Evolutionary conservation across 2,329 filamentous ascomycete species (phyloP).

Genomic region (Aspergillus novofumigatus): DNA sequence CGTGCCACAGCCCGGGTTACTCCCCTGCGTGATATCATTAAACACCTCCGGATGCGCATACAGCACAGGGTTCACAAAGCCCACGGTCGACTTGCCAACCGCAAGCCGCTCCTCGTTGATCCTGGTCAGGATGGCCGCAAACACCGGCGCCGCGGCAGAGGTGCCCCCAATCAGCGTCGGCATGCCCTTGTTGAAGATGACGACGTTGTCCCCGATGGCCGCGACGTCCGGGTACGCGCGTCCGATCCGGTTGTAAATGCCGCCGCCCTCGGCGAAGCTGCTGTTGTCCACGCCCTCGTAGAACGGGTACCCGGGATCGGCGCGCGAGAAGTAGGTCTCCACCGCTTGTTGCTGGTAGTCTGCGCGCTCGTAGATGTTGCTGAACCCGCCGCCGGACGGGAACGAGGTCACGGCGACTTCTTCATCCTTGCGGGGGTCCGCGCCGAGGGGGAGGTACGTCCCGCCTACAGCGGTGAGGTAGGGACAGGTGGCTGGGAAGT

Average conservation of each 20-base stretch:
- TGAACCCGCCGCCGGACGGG: slow-evolving; percentile 41
- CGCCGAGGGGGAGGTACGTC: slow-evolving; percentile 33
- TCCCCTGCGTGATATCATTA: slow-evolving; percentile 28
- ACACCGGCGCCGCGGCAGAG: slow-evolving; percentile 50
- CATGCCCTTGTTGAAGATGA: slow-evolving; percentile 23
- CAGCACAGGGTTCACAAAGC: slow-evolving; percentile 50
- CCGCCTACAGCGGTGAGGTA: slow-evolving; percentile 37
- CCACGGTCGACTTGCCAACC: slow-evolving; percentile 47
- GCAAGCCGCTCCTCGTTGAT: slow-evolving; percentile 53
- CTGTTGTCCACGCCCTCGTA: slow-evolving; percentile 31
- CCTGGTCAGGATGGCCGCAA: slow-evolving; percentile 53
- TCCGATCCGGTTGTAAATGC: slow-evolving; percentile 33
- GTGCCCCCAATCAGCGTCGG: slow-evolving; percentile 27
- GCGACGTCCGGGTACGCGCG: slow-evolving; percentile 35
- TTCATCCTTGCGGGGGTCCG: slow-evolving; percentile 23
- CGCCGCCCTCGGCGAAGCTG: slow-evolving; percentile 23
- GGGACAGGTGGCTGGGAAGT: slow-evolving; percentile 34
- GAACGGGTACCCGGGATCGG: slow-evolving; percentile 24
- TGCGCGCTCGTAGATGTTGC: slow-evolving; percentile 38
- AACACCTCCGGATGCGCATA: slow-evolving; percentile 30
- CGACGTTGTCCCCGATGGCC: slow-evolving; percentile 34
- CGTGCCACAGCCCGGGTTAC: slow-evolving; percentile 28
- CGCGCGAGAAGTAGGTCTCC: slow-evolving; percentile 28
- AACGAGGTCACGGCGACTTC: slow-evolving; percentile 37
- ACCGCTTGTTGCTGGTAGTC: slow-evolving; percentile 39